Percentiles rank a stretch among this genome's conserved stretches.
Evolutionary conservation across 1,139 yeast species (phyloP).

Genomic region (Saccharomyces hybrid): DNA sequence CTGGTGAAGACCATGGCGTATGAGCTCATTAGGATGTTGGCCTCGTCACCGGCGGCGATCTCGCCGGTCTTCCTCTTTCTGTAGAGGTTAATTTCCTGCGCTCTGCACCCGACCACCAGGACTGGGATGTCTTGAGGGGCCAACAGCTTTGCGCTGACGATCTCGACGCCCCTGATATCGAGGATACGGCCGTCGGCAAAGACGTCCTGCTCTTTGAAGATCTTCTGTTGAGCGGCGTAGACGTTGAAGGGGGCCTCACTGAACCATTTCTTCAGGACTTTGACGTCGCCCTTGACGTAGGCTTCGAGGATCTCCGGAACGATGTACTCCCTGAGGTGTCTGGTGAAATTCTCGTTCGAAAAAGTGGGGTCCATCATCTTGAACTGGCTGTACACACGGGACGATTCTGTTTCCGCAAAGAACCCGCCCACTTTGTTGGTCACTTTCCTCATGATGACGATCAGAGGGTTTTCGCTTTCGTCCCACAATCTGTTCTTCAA

Average conservation of each 20-base stretch:
- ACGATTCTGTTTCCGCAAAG: constrained; percentile 94
- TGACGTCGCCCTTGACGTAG: constrained; percentile 84
- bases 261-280: constrained; percentile 79
- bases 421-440: constrained; percentile 76
- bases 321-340: constrained; percentile 82
- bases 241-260: constrained; percentile 96
- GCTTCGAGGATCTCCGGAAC: constrained; percentile 96
- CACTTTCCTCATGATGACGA: constrained; percentile 73
- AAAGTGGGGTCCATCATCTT: constrained; percentile 87
- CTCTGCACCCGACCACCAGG: constrained; percentile 88
- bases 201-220: constrained; percentile 83
- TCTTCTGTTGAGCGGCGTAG: constrained; percentile 90
- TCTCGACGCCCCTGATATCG: constrained; percentile 93
- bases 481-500: constrained; percentile 72
- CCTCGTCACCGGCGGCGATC: constrained; percentile 93
- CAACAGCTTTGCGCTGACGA: constrained; percentile 77
- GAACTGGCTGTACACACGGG: constrained; percentile 79
- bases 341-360: constrained; percentile 70
- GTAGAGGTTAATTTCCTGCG: constrained; percentile 89
- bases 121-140: constrained; percentile 96
- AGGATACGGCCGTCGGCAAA: constrained; percentile 87
- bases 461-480: constrained; percentile 89
- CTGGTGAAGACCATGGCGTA: constrained; percentile 96
- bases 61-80: constrained; percentile 89
- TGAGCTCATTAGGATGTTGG: constrained; percentile 83